Conservation (phyloP, 148 eudicot genomes). For the Dianthus caryophyllus region DNA sequence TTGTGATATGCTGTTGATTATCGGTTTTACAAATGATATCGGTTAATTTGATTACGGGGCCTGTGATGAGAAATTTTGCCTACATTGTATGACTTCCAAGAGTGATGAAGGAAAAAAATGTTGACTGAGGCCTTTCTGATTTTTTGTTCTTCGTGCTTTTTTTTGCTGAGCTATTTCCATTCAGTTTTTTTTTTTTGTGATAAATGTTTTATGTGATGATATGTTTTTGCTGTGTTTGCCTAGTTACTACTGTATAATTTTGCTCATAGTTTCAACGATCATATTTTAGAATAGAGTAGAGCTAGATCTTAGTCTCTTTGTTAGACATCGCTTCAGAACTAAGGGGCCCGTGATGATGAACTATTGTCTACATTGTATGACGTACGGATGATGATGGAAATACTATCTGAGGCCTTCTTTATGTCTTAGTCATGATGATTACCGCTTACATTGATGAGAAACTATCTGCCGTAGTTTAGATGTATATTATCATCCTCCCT, state of each 20-base stretch:
- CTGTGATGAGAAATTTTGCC: slow-evolving; percentile 21
- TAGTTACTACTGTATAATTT: too few relatives aligned
- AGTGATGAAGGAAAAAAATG: slow-evolving; percentile 6
- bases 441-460: too few relatives aligned
- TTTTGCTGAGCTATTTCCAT: background rate
- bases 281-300: too few relatives aligned
- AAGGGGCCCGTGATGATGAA: slow-evolving; percentile 19
- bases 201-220: background rate
- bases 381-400: slow-evolving; percentile 5
- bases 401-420: slow-evolving; percentile 10
- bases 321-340: too few relatives aligned
- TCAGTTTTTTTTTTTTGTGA: too few relatives aligned
- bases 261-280: too few relatives aligned
- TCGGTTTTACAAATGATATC: background rate
- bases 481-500: too few relatives aligned
- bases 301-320: too few relatives aligned
- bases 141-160: background rate
- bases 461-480: too few relatives aligned
- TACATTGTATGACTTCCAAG: slow-evolving; percentile 16
- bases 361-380: slow-evolving; percentile 22
- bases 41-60: background rate
- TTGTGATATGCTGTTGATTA: background rate
- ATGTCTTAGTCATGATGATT: background rate
- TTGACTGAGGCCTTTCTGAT: slow-evolving; percentile 18
- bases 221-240: too few relatives aligned